A percentile compares a stretch with the other conserved stretches of the same genome.
phyloP scores from a whole-genome alignment of 306 rosid species.

The Castanospermum australe region DNA sequence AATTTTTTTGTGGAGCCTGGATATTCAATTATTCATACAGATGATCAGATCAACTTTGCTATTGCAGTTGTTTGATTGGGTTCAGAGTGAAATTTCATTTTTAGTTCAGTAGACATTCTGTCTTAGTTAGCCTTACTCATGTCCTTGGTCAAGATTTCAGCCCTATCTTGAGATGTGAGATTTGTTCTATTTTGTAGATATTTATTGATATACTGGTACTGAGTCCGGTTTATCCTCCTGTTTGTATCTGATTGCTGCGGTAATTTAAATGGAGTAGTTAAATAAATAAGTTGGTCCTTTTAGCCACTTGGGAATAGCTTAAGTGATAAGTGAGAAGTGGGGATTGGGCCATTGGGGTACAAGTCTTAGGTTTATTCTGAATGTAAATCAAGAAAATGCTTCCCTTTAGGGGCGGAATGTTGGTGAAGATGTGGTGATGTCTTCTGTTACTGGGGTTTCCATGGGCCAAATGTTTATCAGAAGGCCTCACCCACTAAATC shows the following conservation, averaged over 20 bases:
- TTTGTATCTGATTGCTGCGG: neutral
- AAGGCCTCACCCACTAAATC: neutral
- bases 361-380: neutral
- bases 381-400: neutral
- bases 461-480: slow-evolving; percentile 22
- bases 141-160: slow-evolving; percentile 3
- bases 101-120: slow-evolving; percentile 1
- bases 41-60: neutral
- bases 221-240: neutral
- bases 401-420: neutral
- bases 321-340: neutral
- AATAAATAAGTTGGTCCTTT: neutral
- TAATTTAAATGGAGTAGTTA: slow-evolving; percentile 3
- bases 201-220: neutral
- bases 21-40: neutral
- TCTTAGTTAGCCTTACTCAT: neutral
- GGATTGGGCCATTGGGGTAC: neutral
- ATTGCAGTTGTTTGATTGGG: slow-evolving; percentile 9
- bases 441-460: neutral
- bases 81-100: neutral
- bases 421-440: neutral
- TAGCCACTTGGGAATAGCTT: slow-evolving; percentile 3
- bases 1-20: neutral
- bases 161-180: neutral
- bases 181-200: neutral